A percentile compares a stretch with the other conserved stretches of the same genome.
Evolutionary conservation across 208 protist species (phyloP).

Genomic region (Trypanosoma rangeli): DNA sequence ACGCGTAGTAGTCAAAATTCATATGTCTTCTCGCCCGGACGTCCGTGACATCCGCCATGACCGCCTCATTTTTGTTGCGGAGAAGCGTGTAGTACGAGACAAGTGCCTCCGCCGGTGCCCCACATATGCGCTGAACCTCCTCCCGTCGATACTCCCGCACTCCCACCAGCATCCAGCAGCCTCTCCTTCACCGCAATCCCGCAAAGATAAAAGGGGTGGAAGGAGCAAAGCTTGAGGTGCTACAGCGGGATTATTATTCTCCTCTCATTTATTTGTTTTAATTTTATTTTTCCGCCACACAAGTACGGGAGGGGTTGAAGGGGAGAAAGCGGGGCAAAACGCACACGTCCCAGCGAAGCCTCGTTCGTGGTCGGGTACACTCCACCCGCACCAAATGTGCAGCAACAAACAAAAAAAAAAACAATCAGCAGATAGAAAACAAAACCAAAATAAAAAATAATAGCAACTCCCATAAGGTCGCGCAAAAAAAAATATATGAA

Average conservation of each 20-base stretch:
- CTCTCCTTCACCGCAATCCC: background rate
- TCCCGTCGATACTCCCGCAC: conserved; percentile 43
- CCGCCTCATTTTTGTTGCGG: conserved; percentile 28
- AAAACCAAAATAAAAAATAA: conserved; percentile 10
- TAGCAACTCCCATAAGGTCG: background rate
- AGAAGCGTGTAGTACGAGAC: conserved; percentile 65
- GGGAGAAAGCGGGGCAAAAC: too few relatives aligned
- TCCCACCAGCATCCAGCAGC: conserved; percentile 42
- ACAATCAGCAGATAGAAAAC: background rate
- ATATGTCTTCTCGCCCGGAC: conserved; percentile 55
- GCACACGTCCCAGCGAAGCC: too few relatives aligned
- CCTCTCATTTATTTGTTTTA: background rate
- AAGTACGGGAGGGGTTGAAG: too few relatives aligned
- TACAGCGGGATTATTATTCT: background rate
- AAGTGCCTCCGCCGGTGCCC: conserved; percentile 9
- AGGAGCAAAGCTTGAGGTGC: background rate
- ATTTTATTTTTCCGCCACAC: too few relatives aligned
- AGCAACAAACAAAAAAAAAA: conserved; percentile 2
- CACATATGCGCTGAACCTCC: conserved; percentile 27
- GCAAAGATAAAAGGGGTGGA: background rate
- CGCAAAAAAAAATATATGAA: background rate
- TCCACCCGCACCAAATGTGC: background rate
- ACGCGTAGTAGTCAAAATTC: conserved; percentile 49
- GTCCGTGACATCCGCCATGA: conserved; percentile 66
- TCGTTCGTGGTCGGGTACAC: too few relatives aligned